Base-by-base conservation (phyloP, 1,139 yeast species). In the Pichia sp. region DNA sequence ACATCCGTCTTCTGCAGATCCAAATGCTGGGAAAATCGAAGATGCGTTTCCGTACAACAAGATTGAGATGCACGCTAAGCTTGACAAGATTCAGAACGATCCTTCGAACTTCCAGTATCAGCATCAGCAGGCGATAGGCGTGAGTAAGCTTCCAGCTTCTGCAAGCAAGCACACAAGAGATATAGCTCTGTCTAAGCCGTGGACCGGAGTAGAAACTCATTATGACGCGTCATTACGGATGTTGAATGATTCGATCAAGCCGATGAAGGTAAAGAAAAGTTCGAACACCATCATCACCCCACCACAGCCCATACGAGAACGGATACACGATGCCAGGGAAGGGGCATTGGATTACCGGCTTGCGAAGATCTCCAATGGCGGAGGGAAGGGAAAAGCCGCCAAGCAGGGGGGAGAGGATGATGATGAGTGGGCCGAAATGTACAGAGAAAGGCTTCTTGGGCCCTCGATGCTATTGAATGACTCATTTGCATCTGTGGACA, bases 151-250 rank as follows among this genome's bases (percentile, higher is more conserved):
- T 10, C 82, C 84, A 0, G 49, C 57, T 0, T 70, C 68, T 59
- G 78, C 80, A 0, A 76, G 80, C 50, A 79, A 78, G 54, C 83
- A 79, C 45, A 76, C 83, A 0, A 70, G 74, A 55, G 84, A 81
- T 1, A 72, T 80, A 2, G 90, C 90, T 1, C 65, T 72, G 54
- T 65, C 80, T 0, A 62, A 63, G 30, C 89, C 92, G 0, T 90
- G 96, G 96, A 72, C 71, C 0, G 96, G 96, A 0, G 66, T 72
- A 0, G 95, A 88, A 62, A 60, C 73, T 1, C 63, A 65, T 0
- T 61, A 68, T 2, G 90, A 85, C 58, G 71, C 83, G 2, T 77
- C 78, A 32, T 64, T 80, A 36, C 69, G 96, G 45, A 84, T 86
- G 90, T 67, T 87, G 4, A 69, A 79, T 23, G 96, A 88, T 64